These are phyloP conservation scores for Tolypocladium pustulatum DNA, from an alignment of 2,329 filamentous ascomycete species.

Conservation along the genomic window DNA sequence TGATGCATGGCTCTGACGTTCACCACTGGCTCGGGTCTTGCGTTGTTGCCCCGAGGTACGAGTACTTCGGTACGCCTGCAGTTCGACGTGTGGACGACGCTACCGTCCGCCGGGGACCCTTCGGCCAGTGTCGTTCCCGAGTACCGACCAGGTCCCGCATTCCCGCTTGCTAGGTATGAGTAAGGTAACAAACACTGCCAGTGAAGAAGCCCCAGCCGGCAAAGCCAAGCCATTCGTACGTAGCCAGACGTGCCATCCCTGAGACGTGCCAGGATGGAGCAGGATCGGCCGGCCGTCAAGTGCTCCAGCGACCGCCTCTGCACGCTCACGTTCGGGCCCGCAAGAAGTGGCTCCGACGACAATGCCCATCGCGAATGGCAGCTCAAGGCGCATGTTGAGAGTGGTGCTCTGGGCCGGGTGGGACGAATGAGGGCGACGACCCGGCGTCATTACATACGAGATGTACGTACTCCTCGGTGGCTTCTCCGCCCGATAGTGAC, in stretches of 20 bases:
- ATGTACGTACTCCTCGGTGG: conserved; percentile 3
- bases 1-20: background rate
- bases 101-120: background rate
- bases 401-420: background rate
- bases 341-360: background rate
- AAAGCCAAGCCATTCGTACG: background rate
- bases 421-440: background rate
- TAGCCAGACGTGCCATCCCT: background rate
- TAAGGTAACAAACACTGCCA: background rate
- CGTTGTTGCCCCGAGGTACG: background rate
- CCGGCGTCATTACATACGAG: background rate
- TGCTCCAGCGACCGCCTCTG: background rate
- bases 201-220: background rate
- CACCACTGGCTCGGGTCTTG: background rate
- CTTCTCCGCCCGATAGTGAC: conserved; percentile 1
- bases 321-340: background rate
- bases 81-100: background rate
- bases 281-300: background rate
- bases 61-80: background rate
- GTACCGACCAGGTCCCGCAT: background rate
- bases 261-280: background rate
- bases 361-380: background rate
- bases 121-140: background rate
- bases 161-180: background rate
- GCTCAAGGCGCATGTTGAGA: background rate